phyloP scores from a whole-genome alignment of 2,329 filamentous ascomycete species.

The Phialocephala sp. region DNA sequence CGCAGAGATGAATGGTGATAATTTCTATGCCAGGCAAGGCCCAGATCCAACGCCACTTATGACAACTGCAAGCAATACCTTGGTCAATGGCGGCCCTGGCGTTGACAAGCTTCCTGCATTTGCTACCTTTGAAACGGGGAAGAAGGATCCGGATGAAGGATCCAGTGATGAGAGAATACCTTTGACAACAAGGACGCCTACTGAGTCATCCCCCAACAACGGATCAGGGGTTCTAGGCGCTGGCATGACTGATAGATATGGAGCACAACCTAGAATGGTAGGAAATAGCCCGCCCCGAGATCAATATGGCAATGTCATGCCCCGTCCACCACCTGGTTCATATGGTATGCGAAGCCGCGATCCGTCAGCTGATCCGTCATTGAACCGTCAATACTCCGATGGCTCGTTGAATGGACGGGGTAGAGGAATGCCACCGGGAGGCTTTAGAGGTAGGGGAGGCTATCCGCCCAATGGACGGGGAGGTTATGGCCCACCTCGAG shows the following conservation, averaged over 20 bases:
- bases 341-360: conserved; percentile 52
- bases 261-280: conserved; percentile 28
- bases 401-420: conserved; percentile 38
- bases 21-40: conserved; percentile 77
- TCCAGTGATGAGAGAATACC: conserved; percentile 74
- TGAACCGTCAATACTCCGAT: conserved; percentile 49
- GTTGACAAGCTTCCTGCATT: conserved; percentile 59
- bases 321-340: conserved; percentile 30
- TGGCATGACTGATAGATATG: conserved; percentile 30
- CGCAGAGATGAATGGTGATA: conserved; percentile 95
- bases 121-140: conserved; percentile 63
- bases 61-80: conserved; percentile 58
- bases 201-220: conserved; percentile 58
- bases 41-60: conserved; percentile 31
- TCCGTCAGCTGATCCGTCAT: conserved; percentile 53
- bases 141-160: conserved; percentile 63
- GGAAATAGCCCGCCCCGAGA: conserved; percentile 53
- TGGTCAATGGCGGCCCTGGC: conserved; percentile 60
- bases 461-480: conserved; percentile 44
- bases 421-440: conserved; percentile 36
- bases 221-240: conserved; percentile 27
- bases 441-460: conserved; percentile 41
- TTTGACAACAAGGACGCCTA: conserved; percentile 67
- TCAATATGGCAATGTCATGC: conserved; percentile 67
- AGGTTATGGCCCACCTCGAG: conserved; percentile 49